Conservation (phyloP, 108 stramenopile genomes). For the Pseudonitzschia pungens region DNA sequence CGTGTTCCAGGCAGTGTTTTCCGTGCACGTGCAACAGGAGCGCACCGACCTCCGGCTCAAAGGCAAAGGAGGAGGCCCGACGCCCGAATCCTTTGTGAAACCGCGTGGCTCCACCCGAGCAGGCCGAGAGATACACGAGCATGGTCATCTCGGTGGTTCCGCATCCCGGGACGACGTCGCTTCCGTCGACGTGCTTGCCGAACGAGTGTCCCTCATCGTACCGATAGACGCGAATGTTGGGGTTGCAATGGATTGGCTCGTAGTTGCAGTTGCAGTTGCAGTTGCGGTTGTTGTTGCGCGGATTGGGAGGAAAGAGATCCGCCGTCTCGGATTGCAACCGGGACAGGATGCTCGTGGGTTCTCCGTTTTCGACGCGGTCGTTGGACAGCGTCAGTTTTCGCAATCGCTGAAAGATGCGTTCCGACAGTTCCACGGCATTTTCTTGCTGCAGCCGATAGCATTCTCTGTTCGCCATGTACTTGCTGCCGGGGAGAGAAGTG, state of each 20-base stretch:
- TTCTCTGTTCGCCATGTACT: conserved; percentile 78
- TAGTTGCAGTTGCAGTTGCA: conserved; percentile 27
- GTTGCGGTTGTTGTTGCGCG: neutral
- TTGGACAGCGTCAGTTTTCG: neutral
- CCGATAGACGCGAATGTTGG: conserved; percentile 85
- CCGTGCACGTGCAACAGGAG: conserved; percentile 88
- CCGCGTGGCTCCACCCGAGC: conserved; percentile 68
- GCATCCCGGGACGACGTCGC: conserved; percentile 36
- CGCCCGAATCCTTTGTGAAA: conserved; percentile 53
- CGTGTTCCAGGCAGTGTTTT: conserved; percentile 78
- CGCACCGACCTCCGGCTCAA: conserved; percentile 64
- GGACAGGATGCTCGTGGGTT: conserved; percentile 5
- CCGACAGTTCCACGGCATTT: conserved; percentile 50
- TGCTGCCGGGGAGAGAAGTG: conserved; percentile 63
- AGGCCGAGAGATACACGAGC: conserved; percentile 78
- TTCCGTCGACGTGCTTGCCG: conserved; percentile 85
- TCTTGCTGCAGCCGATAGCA: conserved; percentile 56
- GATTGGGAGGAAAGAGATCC: conserved; percentile 20
- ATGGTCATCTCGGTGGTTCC: conserved; percentile 78
- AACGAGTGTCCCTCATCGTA: conserved; percentile 82
- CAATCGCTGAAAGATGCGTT: conserved; percentile 36
- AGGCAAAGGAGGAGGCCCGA: conserved; percentile 44
- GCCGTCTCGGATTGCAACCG: conserved; percentile 33
- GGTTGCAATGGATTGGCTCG: conserved; percentile 71
- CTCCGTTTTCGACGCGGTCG: neutral